Base-by-base conservation (phyloP, 2,329 filamentous ascomycete species). In the Ceratocystis albifundus region DNA sequence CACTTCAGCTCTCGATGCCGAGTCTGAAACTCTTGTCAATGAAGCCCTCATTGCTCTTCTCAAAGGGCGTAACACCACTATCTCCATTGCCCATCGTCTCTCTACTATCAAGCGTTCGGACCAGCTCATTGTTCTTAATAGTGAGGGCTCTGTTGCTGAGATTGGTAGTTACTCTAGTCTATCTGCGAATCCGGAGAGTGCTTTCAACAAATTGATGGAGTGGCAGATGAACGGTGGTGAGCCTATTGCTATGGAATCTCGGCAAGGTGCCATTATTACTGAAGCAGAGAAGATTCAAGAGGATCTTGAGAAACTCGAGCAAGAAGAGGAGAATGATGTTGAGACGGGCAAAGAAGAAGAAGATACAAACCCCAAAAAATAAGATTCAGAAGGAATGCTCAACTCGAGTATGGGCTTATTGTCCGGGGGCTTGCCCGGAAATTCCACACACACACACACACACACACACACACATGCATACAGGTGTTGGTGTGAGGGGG, bases 21-120 rank as follows among this genome's bases (percentile, higher is more conserved):
- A 99, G 76, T 96, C 90, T 0, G 94, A 99, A 75, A 97, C 94
- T 0, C 83, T 97, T 2, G 94, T 99, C 68, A 99, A 99, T 74
- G 87, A 90, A 71, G 94, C 94, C 2, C 81, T 99, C 2, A 85
- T 85, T 5, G 85, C 85, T 57, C 81, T 99, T 44, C 85, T 99
- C 32, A 83, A 85, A 69, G 91, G 91, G 41, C 89, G 88, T 72
- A 96, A 94, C 76, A 99, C 95, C 0, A 99, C 94, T 10, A 97
- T 99, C 73, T 96, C 90, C 65, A 99, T 99, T 72, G 95, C 94
- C 0, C 94, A 99, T 77, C 86, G 95, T 61, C 81, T 99, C 3
- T 96, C 90, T 1, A 99, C 94, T 0, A 99, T 99, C 77, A 96
- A 97, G 77, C 85, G 94, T 68, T 95, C 90, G 1, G 94, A 99